Evolutionary conservation across 257 asterid species (phyloP), one percentile per base, ranked within the genome.

Genomic region (Rehmannia glutinosa): DNA sequence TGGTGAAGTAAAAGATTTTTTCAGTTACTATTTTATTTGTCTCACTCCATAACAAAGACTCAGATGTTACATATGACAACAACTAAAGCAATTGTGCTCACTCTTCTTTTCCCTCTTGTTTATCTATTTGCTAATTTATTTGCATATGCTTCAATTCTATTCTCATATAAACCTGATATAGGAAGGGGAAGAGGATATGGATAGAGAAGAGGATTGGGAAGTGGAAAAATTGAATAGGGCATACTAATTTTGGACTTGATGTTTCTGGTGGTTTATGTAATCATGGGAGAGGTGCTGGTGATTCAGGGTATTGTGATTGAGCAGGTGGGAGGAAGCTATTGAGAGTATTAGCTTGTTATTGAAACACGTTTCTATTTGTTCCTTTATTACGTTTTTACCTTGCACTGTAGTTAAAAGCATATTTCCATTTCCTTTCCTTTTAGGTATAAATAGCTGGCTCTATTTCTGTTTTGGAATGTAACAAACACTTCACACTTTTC

Each of bases 101-200:
- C 6, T 20, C 11, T 21, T 41, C 23, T 47, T 27, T 21, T 11
- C 2, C 23, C 17, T 6, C 65, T 21, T 28, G 12, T 43, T 56
- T 52, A 23, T 56, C 30, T 20, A 47, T 54, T n/a, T 28, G 17
- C 38, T 1, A 56, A 41, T 49, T 32, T 32, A 33, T 11, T 2
- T 58, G 32, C n/a, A n/a, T n/a, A n/a, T n/a, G n/a, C n/a, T n/a
- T n/a, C n/a, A n/a, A n/a, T n/a, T n/a, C 12, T 41, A 51, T 60
- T 60, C 69, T 36, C 62, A 66, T 8, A 20, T 62, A n/a, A 52
- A 52, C 53, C 63, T 51, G 61, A 27, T 16, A 47, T 6, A 24
- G 6, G 49, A 21, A 38, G 8, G 17, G 35, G 38, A 19, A 55
- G 21, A n/a, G 42, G 20, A 32, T 4, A n/a, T 7, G 43, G 62